phyloP scores from a whole-genome alignment of 1,139 yeast species.

The Candida sanyaensis region DNA sequence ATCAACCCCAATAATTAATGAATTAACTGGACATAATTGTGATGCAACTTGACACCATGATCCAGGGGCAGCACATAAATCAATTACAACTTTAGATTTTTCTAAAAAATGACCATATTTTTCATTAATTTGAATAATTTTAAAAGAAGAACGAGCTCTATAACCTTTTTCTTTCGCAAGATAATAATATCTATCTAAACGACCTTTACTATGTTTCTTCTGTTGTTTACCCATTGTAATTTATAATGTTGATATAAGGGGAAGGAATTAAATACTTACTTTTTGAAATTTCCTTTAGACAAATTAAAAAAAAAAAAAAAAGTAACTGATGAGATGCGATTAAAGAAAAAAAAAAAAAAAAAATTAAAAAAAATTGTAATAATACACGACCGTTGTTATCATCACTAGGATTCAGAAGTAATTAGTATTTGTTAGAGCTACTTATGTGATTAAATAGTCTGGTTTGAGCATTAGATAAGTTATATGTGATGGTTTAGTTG shows the following conservation, averaged over 20 bases:
- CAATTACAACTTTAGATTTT: conserved; percentile 95
- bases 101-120: conserved; percentile 94
- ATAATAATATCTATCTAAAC: conserved; percentile 95
- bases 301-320: neutral
- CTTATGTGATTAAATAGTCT: too few species aligned
- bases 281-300: neutral
- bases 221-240: conserved; percentile 82
- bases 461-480: too few species aligned
- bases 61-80: conserved; percentile 99
- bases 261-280: too few species aligned
- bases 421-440: too few species aligned
- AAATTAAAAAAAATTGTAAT: neutral
- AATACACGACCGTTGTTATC: neutral
- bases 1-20: conserved; percentile 96
- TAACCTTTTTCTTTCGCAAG: conserved; percentile 98
- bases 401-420: too few species aligned
- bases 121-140: conserved; percentile 91
- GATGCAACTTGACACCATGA: conserved; percentile 99
- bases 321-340: conserved; percentile 1
- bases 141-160: conserved; percentile 98
- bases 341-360: neutral
- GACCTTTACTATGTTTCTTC: conserved; percentile 97
- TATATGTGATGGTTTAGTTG: too few species aligned
- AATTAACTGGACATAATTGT: conserved; percentile 86
- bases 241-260: neutral